Percentiles rank a stretch among this genome's conserved stretches.
Conservation (phyloP, 495 filamentous ascomycete genomes). For the Clohesyomyces aquaticus region DNA sequence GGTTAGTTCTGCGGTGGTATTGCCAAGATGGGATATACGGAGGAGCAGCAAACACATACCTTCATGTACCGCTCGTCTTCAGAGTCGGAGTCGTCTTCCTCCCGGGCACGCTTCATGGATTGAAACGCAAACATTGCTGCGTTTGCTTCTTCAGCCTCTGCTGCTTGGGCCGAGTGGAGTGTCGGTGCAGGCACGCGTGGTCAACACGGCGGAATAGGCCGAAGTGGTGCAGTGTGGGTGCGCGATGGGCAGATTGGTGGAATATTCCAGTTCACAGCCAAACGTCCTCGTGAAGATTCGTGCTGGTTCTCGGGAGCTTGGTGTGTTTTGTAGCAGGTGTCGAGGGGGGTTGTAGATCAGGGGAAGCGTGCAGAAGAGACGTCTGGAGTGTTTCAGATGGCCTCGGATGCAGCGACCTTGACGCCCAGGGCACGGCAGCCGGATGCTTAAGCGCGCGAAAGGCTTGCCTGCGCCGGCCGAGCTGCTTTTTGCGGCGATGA, state of each 20-base stretch:
- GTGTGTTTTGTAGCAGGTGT: slow-evolving; percentile 27
- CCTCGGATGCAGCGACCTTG: slow-evolving; percentile 7
- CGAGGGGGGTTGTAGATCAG: slow-evolving; percentile 15
- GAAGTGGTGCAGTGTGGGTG: slow-evolving; percentile 3
- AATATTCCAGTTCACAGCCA: background rate
- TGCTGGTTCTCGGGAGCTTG: background rate
- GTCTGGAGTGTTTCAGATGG: slow-evolving; percentile 23
- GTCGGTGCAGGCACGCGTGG: slow-evolving; percentile 12
- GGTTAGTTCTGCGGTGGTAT: slow-evolving; percentile 14
- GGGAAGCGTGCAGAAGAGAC: slow-evolving; percentile 29
- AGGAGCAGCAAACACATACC: slow-evolving; percentile 18
- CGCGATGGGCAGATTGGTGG: slow-evolving; percentile 7
- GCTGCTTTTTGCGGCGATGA: background rate
- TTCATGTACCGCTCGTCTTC: slow-evolving; percentile 31
- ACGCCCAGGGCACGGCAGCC: background rate
- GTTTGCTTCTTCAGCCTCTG: background rate
- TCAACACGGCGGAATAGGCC: slow-evolving; percentile 30
- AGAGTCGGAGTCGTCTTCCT: slow-evolving; percentile 36
- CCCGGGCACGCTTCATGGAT: slow-evolving; percentile 29
- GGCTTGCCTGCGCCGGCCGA: background rate
- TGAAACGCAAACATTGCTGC: slow-evolving; percentile 28
- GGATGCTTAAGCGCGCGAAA: background rate
- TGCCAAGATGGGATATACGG: background rate
- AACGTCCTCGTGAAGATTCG: background rate
- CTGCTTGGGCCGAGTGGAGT: background rate